These are phyloP conservation scores for Ettlia oleoabundans DNA, from an alignment of 139 green algal species.

Conservation along the genomic window DNA sequence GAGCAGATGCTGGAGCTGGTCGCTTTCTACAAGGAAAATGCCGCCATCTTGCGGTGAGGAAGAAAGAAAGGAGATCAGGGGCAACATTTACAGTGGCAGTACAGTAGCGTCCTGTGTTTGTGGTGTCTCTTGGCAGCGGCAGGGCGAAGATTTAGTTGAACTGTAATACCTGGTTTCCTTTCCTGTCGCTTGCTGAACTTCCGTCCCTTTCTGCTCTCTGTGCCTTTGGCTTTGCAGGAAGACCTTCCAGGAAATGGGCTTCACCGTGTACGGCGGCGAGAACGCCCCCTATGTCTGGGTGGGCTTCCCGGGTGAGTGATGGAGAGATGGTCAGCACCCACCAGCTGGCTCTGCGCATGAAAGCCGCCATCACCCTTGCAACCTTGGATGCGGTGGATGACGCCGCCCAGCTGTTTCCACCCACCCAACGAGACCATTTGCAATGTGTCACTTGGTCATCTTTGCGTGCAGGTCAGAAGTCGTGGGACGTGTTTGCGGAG, in stretches of 20 bases:
- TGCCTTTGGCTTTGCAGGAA: constrained; percentile 28
- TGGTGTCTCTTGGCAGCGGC: too few relatives aligned
- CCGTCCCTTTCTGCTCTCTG: too few relatives aligned
- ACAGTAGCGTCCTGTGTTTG: not conserved
- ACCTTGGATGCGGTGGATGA: not conserved
- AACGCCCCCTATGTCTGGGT: constrained; percentile 99
- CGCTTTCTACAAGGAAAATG: constrained; percentile 99
- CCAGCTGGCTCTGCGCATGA: not conserved
- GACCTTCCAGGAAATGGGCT: constrained; percentile 94
- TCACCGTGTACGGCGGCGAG: constrained; percentile 90
- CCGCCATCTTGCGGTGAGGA: constrained; percentile 79
- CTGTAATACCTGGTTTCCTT: too few relatives aligned
- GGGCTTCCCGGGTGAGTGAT: constrained; percentile 84
- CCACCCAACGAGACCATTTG: too few relatives aligned
- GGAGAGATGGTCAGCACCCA: not conserved
- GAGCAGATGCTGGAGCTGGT: constrained; percentile 89
- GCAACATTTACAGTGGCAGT: not conserved
- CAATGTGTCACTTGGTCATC: too few relatives aligned
- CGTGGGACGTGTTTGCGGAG: constrained; percentile 98
- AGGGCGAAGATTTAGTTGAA: too few relatives aligned
- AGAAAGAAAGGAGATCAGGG: not conserved
- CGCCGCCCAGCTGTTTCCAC: not conserved
- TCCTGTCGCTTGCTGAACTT: too few relatives aligned
- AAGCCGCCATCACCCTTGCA: too few relatives aligned
- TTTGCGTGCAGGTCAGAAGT: constrained; percentile 52